These are phyloP conservation scores for Bidens hawaiensis DNA, from an alignment of 140 eudicot species.

Conservation along the genomic window DNA sequence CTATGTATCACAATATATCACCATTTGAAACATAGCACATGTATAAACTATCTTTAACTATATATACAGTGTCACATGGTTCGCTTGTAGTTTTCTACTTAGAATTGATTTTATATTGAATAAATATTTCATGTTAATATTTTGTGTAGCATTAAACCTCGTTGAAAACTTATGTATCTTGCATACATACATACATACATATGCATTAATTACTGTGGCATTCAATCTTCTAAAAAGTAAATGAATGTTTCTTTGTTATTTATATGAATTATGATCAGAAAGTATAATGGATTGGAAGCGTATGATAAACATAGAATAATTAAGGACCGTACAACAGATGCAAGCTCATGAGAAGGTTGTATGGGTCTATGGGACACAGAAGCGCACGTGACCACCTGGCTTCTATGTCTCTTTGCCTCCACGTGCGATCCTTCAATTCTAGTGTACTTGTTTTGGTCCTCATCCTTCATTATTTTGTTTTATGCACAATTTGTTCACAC, in stretches of 20 bases:
- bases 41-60: too few species aligned
- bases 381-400: conserved; percentile 45
- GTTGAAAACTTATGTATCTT: too few species aligned
- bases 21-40: too few species aligned
- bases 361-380: conserved; percentile 7
- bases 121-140: too few species aligned
- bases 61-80: too few species aligned
- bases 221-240: neutral
- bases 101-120: too few species aligned
- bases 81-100: too few species aligned
- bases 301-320: conserved; percentile 9
- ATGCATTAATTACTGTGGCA: neutral
- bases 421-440: conserved; percentile 33
- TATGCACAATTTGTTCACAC: neutral
- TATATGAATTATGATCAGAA: neutral
- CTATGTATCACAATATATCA: too few species aligned
- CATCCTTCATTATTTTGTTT: neutral
- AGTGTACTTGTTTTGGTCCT: neutral
- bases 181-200: neutral
- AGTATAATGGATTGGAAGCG: conserved; percentile 2
- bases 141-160: too few species aligned
- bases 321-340: conserved; percentile 31
- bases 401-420: conserved; percentile 36
- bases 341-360: conserved; percentile 29
- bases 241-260: neutral